Percentiles rank a stretch among this genome's conserved stretches.
Evolutionary conservation across 225 moss, liverwort and hornwort species (phyloP).

Genomic region (Rhytidiadelphus loreus): DNA sequence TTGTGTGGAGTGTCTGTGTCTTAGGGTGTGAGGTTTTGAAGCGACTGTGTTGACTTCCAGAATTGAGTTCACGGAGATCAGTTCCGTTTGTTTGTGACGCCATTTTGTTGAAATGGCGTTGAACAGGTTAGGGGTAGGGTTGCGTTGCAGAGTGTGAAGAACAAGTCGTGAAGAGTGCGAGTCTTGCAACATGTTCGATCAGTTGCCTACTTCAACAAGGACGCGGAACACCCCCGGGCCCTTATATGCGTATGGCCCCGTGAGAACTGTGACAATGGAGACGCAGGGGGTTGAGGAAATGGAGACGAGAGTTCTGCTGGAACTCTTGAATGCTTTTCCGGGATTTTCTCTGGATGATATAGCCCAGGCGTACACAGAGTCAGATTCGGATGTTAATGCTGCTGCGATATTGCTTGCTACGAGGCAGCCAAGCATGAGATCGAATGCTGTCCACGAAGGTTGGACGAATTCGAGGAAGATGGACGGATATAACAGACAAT

Average conservation of each 20-base stretch:
- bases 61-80: background rate
- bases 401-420: constrained; percentile 46
- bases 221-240: background rate
- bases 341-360: constrained; percentile 17
- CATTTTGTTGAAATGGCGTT: background rate
- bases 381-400: constrained; percentile 24
- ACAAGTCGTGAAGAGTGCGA: background rate
- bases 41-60: background rate
- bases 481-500: background rate
- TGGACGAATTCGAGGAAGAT: background rate
- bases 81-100: background rate
- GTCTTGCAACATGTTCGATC: constrained; percentile 13
- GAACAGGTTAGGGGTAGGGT: background rate
- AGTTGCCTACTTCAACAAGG: background rate
- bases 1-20: background rate
- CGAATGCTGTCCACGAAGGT: background rate
- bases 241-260: background rate
- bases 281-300: background rate
- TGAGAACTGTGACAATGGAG: background rate
- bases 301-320: constrained; percentile 11
- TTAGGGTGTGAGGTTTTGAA: background rate
- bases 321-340: constrained; percentile 41
- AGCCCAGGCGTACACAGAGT: constrained; percentile 36
- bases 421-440: background rate
- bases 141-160: background rate